Percentiles rank a stretch among this genome's conserved stretches.
Evolutionary conservation across 495 filamentous ascomycete genomes (phyloP).

Genomic region (Aspergillus mulundensis): DNA sequence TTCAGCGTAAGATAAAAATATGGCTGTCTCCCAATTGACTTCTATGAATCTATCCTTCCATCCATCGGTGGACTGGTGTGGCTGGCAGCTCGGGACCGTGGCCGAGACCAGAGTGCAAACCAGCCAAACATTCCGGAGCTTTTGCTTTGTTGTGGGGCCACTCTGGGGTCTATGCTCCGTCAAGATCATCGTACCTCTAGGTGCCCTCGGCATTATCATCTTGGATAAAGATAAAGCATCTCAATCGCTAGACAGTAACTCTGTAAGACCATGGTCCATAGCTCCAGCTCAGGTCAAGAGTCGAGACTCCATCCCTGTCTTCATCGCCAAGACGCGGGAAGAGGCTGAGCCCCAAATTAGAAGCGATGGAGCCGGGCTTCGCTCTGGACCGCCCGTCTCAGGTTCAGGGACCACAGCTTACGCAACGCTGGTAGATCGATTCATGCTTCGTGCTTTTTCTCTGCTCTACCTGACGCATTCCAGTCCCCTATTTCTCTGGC

Average conservation of each 20-base stretch:
- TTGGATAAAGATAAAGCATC: no score
- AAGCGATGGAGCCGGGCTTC: not conserved
- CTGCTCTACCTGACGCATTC: not conserved
- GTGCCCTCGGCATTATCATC: no score
- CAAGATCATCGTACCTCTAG: not conserved
- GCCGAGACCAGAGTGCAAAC: constrained; percentile 1
- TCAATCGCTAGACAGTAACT: no score
- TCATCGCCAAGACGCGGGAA: constrained; percentile 14
- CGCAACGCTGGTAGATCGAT: constrained; percentile 18
- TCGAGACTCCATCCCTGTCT: no score
- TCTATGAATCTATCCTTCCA: not conserved
- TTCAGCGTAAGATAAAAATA: no score
- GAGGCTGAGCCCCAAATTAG: constrained; percentile 21
- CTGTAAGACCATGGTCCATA: no score
- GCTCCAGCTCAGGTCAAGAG: no score
- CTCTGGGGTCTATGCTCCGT: not conserved
- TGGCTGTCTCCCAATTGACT: no score
- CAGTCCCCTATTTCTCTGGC: constrained; percentile 5
- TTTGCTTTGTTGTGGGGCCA: not conserved
- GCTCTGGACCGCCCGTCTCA: constrained; percentile 1
- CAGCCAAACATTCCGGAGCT: constrained; percentile 1
- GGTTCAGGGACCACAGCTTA: constrained; percentile 21
- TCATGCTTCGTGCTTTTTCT: constrained; percentile 3
- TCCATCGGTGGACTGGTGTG: not conserved
- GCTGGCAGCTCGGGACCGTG: not conserved